Evolutionary conservation across 1,139 yeast species (phyloP).

Genomic region (Blastobotrys niveus): DNA sequence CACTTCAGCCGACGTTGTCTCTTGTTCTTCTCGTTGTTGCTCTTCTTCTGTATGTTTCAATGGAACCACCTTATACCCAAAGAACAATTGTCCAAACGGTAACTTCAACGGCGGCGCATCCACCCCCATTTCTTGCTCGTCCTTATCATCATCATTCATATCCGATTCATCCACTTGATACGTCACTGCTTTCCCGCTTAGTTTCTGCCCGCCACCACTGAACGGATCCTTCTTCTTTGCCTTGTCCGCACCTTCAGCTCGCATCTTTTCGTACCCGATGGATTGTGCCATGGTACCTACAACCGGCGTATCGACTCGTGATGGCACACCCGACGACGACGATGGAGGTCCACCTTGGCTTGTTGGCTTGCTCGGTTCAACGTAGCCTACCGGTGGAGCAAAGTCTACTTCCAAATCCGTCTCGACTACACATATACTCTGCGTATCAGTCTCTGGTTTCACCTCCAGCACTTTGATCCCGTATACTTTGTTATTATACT

Average conservation of each 20-base stretch:
- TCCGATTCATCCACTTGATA: conserved; percentile 3
- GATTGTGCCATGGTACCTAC: conserved; percentile 57
- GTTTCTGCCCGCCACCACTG: conserved; percentile 62
- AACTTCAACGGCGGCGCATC: conserved; percentile 67
- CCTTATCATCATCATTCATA: conserved; percentile 17
- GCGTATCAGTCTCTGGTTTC: conserved; percentile 61
- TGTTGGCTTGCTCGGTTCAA: conserved; percentile 51
- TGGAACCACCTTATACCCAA: conserved; percentile 87
- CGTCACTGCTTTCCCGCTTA: conserved; percentile 55
- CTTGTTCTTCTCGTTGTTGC: conserved; percentile 34
- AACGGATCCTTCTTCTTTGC: conserved; percentile 34
- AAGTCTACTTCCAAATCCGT: conserved; percentile 96
- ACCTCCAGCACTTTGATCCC: conserved; percentile 83
- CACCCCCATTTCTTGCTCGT: conserved; percentile 41
- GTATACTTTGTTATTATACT: conserved; percentile 73
- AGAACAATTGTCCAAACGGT: conserved; percentile 83
- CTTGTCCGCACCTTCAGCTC: conserved; percentile 16
- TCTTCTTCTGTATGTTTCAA: conserved; percentile 48
- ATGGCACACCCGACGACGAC: conserved; percentile 16
- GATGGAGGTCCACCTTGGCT: conserved; percentile 10
- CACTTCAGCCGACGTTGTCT: conserved; percentile 16
- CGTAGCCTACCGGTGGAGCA: conserved; percentile 98
- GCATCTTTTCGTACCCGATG: conserved; percentile 58
- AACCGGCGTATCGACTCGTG: conserved; percentile 24
- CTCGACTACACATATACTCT: conserved; percentile 89